phyloP scores from a whole-genome alignment of 495 filamentous ascomycete genomes.

The Hypoxylon trugodes region DNA sequence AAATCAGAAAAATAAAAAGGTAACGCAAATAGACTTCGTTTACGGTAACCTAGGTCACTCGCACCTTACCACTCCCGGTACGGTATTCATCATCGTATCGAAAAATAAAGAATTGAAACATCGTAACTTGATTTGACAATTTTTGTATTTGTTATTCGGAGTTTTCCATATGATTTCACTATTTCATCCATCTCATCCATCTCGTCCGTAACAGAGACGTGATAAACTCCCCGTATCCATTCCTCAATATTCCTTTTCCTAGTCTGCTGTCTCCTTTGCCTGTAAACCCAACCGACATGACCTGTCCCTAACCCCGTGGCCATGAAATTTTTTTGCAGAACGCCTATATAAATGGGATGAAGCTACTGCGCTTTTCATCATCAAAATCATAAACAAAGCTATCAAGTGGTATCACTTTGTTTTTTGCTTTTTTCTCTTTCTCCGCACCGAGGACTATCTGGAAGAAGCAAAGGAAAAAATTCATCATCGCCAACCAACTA shows the following conservation, averaged over 20 bases:
- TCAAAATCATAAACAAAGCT: constrained; percentile 28
- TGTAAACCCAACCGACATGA: constrained; percentile 20
- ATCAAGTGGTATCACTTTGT: constrained; percentile 36
- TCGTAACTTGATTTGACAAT: not conserved
- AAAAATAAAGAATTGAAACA: no score
- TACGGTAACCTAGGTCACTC: no score
- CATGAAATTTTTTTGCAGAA: no score
- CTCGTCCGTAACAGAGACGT: constrained; percentile 14
- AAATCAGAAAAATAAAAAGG: no score
- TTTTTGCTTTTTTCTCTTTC: constrained; percentile 24
- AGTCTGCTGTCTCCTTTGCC: no score
- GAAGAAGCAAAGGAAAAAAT: no score
- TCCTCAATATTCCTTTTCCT: no score
- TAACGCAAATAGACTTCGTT: no score
- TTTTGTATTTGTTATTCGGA: not conserved
- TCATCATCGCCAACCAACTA: constrained; percentile 8
- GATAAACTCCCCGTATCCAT: constrained; percentile 23
- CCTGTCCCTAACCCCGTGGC: constrained; percentile 17
- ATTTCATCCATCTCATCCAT: constrained; percentile 1
- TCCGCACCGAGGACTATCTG: constrained; percentile 34
- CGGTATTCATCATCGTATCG: no score
- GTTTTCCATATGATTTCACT: not conserved
- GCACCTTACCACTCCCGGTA: no score
- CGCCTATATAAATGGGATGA: constrained; percentile 37
- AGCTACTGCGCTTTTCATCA: constrained; percentile 28